Conservation (phyloP, 2,329 filamentous ascomycete genomes). For the Aspergillus phoenicis region DNA sequence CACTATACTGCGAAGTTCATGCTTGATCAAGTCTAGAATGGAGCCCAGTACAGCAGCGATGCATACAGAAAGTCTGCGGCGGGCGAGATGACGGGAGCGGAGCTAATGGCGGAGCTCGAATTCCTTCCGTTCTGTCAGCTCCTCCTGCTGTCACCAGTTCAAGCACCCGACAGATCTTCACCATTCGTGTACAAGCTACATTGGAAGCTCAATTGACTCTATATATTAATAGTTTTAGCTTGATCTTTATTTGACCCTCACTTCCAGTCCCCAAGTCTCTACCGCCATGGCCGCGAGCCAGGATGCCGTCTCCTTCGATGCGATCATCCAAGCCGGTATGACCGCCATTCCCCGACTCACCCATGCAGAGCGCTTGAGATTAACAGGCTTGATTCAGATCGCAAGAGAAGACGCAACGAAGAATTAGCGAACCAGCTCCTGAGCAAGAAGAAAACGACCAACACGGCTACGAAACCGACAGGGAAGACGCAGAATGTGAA, state of each 20-base stretch:
- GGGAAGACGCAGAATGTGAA: conserved; percentile 45
- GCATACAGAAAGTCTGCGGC: too few species aligned
- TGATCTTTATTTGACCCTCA: neutral
- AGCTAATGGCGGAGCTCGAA: conserved; percentile 2
- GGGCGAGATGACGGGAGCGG: neutral
- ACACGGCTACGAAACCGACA: conserved; percentile 47
- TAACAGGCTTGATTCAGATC: conserved; percentile 35
- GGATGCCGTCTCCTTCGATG: conserved; percentile 50
- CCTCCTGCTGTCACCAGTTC: neutral
- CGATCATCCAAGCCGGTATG: conserved; percentile 56
- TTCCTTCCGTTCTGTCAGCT: conserved; percentile 3
- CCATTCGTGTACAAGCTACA: too few species aligned
- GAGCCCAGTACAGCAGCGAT: too few species aligned
- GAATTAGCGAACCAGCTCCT: conserved; percentile 62
- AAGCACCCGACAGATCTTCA: neutral
- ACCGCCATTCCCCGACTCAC: neutral
- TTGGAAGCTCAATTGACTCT: neutral
- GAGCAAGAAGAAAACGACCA: conserved; percentile 55
- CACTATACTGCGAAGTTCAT: too few species aligned
- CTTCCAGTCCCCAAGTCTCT: conserved; percentile 6
- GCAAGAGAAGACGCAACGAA: conserved; percentile 59
- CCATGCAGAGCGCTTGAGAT: neutral
- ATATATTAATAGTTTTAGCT: neutral
- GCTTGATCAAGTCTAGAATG: too few species aligned
- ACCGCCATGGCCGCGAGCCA: conserved; percentile 41